A percentile compares a stretch with the other conserved stretches of the same genome.
These are phyloP conservation scores for Tetrahymena thermophila DNA, from an alignment of 73 alveolate species.

Conservation along the genomic window DNA sequence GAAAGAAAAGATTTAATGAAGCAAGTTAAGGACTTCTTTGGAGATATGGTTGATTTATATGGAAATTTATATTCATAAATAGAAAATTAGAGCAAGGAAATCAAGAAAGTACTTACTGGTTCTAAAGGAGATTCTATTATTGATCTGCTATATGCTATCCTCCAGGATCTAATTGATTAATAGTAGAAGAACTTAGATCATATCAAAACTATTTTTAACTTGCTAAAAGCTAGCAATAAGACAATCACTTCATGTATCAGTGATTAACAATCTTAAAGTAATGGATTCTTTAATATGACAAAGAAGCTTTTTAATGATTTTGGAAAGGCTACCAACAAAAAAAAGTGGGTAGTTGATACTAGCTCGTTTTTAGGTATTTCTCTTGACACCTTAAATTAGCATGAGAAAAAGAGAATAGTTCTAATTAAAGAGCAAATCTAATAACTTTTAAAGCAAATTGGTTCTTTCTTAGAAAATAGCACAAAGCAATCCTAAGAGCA, in stretches of 20 bases:
- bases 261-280: background rate
- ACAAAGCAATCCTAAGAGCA: background rate
- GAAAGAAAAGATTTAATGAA: background rate
- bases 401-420: background rate
- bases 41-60: background rate
- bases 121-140: background rate
- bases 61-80: background rate
- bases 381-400: background rate
- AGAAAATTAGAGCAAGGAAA: background rate
- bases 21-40: background rate
- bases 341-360: background rate
- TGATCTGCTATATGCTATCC: background rate
- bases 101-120: background rate
- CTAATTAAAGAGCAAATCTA: background rate
- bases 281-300: background rate
- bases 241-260: background rate
- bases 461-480: background rate
- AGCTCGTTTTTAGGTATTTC: background rate
- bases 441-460: background rate
- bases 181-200: background rate
- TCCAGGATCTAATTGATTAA: background rate
- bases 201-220: background rate
- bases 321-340: background rate
- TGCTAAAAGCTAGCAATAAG: background rate
- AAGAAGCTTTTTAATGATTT: background rate